Conservation (phyloP, 441 rosid genomes). For the Eugenia klotzschiana region DNA sequence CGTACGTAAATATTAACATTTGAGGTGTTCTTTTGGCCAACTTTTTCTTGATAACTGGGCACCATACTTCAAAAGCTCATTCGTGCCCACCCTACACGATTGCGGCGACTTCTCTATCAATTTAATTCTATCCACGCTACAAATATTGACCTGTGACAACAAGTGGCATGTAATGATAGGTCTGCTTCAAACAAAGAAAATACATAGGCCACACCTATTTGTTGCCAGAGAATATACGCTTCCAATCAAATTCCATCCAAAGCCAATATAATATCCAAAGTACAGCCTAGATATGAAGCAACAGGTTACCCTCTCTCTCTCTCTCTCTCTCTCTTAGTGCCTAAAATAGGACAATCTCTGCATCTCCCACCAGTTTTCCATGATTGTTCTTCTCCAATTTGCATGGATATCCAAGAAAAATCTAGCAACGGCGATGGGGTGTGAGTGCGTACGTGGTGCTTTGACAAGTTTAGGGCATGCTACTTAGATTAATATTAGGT, state of each 20-base stretch:
- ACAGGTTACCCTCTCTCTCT: neutral
- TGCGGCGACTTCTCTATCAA: neutral
- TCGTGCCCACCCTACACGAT: neutral
- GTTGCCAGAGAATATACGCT: neutral
- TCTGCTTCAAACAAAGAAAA: neutral
- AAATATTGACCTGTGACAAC: neutral
- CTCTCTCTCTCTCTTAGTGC: neutral
- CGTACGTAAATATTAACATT: no score
- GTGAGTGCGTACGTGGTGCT: neutral
- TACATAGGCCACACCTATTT: neutral
- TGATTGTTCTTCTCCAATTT: neutral
- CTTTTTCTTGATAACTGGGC: neutral
- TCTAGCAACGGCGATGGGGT: neutral
- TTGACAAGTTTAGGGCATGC: neutral
- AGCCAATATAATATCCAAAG: neutral
- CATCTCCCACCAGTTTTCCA: neutral
- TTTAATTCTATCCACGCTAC: neutral
- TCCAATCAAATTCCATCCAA: neutral
- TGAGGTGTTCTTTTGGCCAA: no score
- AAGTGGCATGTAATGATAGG: neutral
- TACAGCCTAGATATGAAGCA: neutral
- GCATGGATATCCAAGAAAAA: neutral
- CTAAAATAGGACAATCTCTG: neutral
- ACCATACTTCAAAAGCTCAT: neutral
- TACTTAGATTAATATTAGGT: neutral